phyloP scores from a whole-genome alignment of 192 early-diverging fungal species.

The Obelidium mucronatum region DNA sequence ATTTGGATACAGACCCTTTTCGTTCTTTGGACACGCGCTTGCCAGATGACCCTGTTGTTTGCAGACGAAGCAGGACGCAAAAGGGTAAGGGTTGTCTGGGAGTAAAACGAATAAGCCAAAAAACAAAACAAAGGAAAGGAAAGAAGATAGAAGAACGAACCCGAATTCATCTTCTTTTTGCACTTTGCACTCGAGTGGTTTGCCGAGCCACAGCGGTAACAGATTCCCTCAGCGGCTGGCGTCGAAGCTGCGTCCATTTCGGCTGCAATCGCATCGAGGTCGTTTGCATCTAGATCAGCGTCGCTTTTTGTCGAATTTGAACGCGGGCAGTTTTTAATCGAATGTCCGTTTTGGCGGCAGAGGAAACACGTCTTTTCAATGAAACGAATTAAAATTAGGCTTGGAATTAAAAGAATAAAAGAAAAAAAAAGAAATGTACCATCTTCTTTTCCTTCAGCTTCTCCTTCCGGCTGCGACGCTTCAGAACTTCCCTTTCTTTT shows the following conservation, averaged over 20 bases:
- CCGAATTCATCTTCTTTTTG: slow-evolving; percentile 55
- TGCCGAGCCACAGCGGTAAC: slow-evolving; percentile 88
- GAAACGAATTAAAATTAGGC: neutral
- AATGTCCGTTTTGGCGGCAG: slow-evolving; percentile 85
- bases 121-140: neutral
- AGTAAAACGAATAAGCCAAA: neutral
- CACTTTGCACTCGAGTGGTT: slow-evolving; percentile 88
- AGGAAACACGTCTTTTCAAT: slow-evolving; percentile 76
- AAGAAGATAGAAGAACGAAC: slow-evolving; percentile 4
- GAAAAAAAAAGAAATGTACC: slow-evolving; percentile 20
- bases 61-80: slow-evolving; percentile 90
- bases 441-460: slow-evolving; percentile 50
- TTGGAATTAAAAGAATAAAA: neutral
- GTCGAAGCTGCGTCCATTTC: slow-evolving; percentile 47
- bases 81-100: slow-evolving; percentile 63
- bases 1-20: slow-evolving; percentile 87
- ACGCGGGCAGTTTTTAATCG: slow-evolving; percentile 80
- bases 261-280: slow-evolving; percentile 19
- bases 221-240: slow-evolving; percentile 61
- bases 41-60: slow-evolving; percentile 83
- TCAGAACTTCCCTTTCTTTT: slow-evolving; percentile 52
- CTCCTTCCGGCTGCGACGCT: slow-evolving; percentile 44
- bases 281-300: slow-evolving; percentile 1
- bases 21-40: slow-evolving; percentile 85
- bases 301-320: slow-evolving; percentile 25